Evolutionary conservation across 257 asterid species (phyloP), one percentile per base, ranked within the genome.

Genomic region (Nyctanthes arbortristis): DNA sequence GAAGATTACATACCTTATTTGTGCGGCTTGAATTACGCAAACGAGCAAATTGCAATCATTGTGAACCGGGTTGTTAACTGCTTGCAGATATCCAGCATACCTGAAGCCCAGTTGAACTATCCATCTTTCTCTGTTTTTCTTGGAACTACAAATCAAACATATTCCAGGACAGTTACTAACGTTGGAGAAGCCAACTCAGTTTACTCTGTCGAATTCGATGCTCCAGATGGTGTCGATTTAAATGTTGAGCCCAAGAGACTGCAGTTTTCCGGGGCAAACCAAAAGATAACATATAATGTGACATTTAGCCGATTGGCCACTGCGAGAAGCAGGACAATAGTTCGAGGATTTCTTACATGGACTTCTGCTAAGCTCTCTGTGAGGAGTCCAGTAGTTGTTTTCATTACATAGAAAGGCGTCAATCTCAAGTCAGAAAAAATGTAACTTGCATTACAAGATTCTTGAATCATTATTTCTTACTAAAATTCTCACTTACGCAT

Each of bases 301-400:
- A 72, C 73, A 32, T 82, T 82, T 36, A 49, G 34, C 6, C 55
- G 78, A 43, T 56, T 12, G 47, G 39, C 24, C 31, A 43, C 31
- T 8, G 77, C 80, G 0, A 22, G 3, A 0, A 69, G 66, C 47
- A 28, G 31, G 12, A 25, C 57, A 2, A 1, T 4, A 10, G 63
- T 37, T 16, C 75, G 75, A 37, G 84, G 78, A 29, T 81, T 68
- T 39, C 63, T 84, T 9, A 76, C 77, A 6, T 84, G 89, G 86
- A 73, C 55, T 31, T 84, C 82, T 32, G 45, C 13, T 10, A 75
- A 43, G 59, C 45, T 68, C 62, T 33, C 73, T 7, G 89, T 84
- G 9, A 73, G 76, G 59, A 78, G 84, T 68, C 87, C 89, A 0
- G 61, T 81, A 55, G 63, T 65, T 3, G 67, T 66, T 69, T 7